phyloP scores from a whole-genome alignment of 306 rosid genomes.

The Amphicarpaea edgeworthii region DNA sequence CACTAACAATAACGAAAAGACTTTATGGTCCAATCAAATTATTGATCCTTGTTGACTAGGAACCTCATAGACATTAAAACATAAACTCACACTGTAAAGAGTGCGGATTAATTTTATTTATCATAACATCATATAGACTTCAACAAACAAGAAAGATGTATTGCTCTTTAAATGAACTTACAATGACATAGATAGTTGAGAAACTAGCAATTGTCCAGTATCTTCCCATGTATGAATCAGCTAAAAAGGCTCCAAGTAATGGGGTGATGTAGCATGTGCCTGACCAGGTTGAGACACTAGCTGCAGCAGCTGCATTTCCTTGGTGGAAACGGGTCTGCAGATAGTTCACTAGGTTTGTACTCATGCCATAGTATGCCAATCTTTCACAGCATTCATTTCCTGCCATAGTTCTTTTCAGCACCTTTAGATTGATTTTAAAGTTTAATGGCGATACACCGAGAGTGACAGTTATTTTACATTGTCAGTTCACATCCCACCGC shows the following conservation, averaged over 20 bases:
- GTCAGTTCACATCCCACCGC: too few species aligned
- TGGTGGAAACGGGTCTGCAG: constrained; percentile 58
- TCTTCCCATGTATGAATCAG: constrained; percentile 89
- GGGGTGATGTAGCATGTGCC: constrained; percentile 91
- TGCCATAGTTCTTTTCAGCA: constrained; percentile 40
- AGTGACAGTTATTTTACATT: too few species aligned
- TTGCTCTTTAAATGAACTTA: constrained; percentile 52
- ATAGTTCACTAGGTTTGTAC: constrained; percentile 89
- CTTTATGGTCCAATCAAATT: neutral
- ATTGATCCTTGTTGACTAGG: neutral
- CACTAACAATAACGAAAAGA: neutral
- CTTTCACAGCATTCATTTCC: constrained; percentile 89
- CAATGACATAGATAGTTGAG: constrained; percentile 68
- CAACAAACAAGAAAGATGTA: neutral
- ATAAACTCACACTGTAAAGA: constrained; percentile 9
- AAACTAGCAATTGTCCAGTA: constrained; percentile 88
- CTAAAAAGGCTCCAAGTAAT: constrained; percentile 83
- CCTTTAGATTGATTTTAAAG: constrained; percentile 28
- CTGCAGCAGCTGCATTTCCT: constrained; percentile 72
- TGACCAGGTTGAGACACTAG: constrained; percentile 68
- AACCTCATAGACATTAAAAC: neutral
- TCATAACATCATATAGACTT: constrained; percentile 3
- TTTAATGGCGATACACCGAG: too few species aligned
- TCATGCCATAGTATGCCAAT: constrained; percentile 89
- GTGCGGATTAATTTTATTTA: constrained; percentile 1